These are phyloP conservation scores for Bombardia bombarda DNA, from an alignment of 495 filamentous ascomycete genomes.

Conservation along the genomic window DNA sequence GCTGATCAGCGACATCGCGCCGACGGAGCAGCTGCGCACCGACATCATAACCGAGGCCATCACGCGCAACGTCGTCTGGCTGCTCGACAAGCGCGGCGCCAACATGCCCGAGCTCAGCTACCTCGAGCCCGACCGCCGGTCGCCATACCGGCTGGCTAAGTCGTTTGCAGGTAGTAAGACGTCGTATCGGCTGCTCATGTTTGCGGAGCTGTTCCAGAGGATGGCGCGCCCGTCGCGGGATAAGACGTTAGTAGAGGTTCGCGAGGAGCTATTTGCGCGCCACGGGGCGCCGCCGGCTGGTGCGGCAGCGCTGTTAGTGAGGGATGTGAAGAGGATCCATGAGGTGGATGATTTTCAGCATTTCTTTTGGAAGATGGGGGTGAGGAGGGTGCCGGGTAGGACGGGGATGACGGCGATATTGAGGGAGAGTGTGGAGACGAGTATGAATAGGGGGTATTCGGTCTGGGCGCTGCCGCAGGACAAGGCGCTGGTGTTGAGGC, in stretches of 20 bases:
- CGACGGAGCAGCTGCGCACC: constrained; percentile 32
- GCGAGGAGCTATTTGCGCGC: constrained; percentile 37
- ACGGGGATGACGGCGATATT: constrained; percentile 30
- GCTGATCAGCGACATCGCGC: constrained; percentile 36
- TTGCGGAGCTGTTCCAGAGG: constrained; percentile 40
- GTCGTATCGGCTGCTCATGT: constrained; percentile 48
- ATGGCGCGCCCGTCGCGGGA: constrained; percentile 29
- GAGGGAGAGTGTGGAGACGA: constrained; percentile 27
- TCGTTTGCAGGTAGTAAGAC: constrained; percentile 39
- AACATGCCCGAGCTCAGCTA: constrained; percentile 37
- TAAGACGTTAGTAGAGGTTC: constrained; percentile 12
- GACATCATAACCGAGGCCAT: constrained; percentile 41
- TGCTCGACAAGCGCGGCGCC: constrained; percentile 35
- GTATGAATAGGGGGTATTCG: constrained; percentile 38
- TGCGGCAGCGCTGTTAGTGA: constrained; percentile 30
- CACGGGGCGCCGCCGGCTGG: constrained; percentile 39
- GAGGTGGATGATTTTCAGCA: constrained; percentile 32
- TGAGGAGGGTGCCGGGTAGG: constrained; percentile 19
- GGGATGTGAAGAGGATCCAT: constrained; percentile 35
- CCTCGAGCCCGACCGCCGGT: constrained; percentile 31
- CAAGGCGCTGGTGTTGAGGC: too few relatives aligned
- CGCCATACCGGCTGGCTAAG: constrained; percentile 37
- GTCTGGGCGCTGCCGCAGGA: too few relatives aligned
- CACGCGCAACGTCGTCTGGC: constrained; percentile 45
- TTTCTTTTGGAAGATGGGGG: constrained; percentile 37